Conservation (phyloP, 2,329 filamentous ascomycete species). For the Myriosclerotinia curreyana region DNA sequence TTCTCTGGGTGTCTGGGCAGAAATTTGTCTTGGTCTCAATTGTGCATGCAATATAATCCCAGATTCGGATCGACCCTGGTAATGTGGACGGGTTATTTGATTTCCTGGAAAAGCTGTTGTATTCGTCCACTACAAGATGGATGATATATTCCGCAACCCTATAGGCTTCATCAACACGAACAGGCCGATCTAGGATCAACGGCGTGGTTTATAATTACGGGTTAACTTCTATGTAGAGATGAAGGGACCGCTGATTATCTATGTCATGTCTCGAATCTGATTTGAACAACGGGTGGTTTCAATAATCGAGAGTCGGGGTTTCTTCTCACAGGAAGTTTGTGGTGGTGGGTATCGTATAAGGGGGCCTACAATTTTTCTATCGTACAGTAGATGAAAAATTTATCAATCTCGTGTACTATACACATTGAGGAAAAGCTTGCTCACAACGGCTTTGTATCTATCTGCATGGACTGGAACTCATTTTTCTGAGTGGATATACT, state of each 20-base stretch:
- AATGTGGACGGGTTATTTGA: neutral
- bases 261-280: neutral
- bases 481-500: no score
- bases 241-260: neutral
- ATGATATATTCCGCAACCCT: neutral
- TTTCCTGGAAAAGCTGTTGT: neutral
- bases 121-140: neutral
- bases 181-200: neutral
- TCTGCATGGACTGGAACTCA: no score
- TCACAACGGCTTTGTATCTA: no score
- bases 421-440: no score
- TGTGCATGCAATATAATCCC: neutral
- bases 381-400: no score
- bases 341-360: no score
- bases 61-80: neutral
- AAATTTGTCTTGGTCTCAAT: slow-evolving; percentile 14
- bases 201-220: neutral
- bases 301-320: neutral
- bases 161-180: neutral
- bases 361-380: no score
- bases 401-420: no score
- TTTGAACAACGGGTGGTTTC: neutral
- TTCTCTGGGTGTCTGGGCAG: neutral
- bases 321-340: no score
- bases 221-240: neutral